Evolutionary conservation across 1,284 basidiomycete species (phyloP), one percentile per base, ranked within the genome.

Genomic region (Xerocomus nothofagi): DNA sequence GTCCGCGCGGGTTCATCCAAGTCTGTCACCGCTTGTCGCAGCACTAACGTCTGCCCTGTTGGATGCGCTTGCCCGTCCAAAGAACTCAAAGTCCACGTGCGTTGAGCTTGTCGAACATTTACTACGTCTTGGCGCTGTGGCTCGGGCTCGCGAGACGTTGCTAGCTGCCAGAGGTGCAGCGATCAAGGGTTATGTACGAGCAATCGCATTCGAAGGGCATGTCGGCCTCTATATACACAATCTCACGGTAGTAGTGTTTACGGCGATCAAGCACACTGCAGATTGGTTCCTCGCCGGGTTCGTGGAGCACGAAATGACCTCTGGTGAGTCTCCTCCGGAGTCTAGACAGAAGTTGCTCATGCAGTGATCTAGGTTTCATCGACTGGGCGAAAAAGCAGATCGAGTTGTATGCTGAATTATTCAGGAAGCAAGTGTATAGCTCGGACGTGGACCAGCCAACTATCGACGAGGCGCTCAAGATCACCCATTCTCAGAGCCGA

Each of bases 261-360:
- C 91, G 0, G 82, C 88, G 7, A 88, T 96, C 69, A 94, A 93
- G 67, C 91, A 99, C 65, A 98, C 95, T 2, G 91, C 91, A 34
- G 96, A 99, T 69, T 99, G 96, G 97, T 99, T 93, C 70, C 79
- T 98, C 65, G 86, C 86, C 1, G 95, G 93, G 41, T 99, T 98
- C 71, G 92, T 88, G 68, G 95, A 98, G 68, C 93, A 94, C 63
- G 85, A 91, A 54, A 92, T 94, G 62, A 91, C 95, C 0, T 95
- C 92, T 48, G 81, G 93, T 93, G 60, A 59, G 89, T 74, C 20
- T 20, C n/a, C 18, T 57, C 46, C 30, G 17, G 26, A 30, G 11
- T 34, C 14, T 2, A 9, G 12, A 8, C 18, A 29, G n/a, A 33
- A 1, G n/a, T 27, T n/a, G 18, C 44, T 55, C 21, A 65, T 3